phyloP scores from a whole-genome alignment of 2,329 filamentous ascomycete species.

The Magnaporthiopsis rhizophila region DNA sequence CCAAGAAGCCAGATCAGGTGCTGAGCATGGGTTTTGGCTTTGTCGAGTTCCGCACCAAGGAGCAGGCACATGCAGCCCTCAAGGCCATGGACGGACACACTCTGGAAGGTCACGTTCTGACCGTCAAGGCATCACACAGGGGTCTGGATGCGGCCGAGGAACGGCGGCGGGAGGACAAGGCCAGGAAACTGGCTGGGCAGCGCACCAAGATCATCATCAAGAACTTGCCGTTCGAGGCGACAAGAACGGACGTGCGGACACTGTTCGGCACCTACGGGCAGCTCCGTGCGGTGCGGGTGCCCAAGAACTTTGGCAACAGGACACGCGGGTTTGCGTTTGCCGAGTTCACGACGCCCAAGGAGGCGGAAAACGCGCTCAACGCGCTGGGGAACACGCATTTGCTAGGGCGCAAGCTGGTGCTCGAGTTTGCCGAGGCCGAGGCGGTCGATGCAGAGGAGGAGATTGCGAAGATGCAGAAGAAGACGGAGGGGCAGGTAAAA shows the following conservation, averaged over 20 bases:
- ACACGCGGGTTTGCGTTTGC: conserved; percentile 95
- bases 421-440: conserved; percentile 87
- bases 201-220: conserved; percentile 95
- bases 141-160: conserved; percentile 83
- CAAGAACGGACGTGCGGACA: conserved; percentile 82
- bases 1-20: conserved; percentile 80
- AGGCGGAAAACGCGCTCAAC: conserved; percentile 83
- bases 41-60: conserved; percentile 74
- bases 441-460: conserved; percentile 89
- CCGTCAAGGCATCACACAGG: conserved; percentile 81
- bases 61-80: conserved; percentile 70
- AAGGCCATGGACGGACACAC: conserved; percentile 81
- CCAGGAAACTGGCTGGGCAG: conserved; percentile 68
- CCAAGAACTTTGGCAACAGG: conserved; percentile 85
- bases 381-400: conserved; percentile 89
- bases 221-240: conserved; percentile 93
- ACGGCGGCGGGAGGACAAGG: conserved; percentile 70
- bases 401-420: conserved; percentile 77
- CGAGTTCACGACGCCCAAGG: conserved; percentile 84
- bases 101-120: conserved; percentile 79
- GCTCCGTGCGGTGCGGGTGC: conserved; percentile 83
- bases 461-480: conserved; percentile 94
- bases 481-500: conserved; percentile 82
- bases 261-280: conserved; percentile 88
- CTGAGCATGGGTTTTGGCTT: conserved; percentile 98